Conservation (phyloP, 2,329 filamentous ascomycete species). For the Beauveria australis region DNA sequence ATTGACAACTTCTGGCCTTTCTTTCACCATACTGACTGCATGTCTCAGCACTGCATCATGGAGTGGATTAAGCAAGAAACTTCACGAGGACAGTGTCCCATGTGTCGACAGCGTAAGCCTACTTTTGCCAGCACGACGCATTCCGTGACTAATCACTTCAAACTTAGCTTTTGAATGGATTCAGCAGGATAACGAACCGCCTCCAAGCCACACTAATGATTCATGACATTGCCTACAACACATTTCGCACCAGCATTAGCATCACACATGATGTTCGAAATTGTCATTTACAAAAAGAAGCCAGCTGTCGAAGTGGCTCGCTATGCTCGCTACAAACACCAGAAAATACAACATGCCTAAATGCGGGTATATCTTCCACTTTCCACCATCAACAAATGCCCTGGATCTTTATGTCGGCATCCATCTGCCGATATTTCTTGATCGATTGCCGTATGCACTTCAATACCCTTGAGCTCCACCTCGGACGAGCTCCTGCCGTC, state of each 20-base stretch:
- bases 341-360: constrained; percentile 9
- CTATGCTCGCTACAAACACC: constrained; percentile 8
- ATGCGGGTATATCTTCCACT: constrained; percentile 7
- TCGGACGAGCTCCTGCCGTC: constrained; percentile 12
- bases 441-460: constrained; percentile 14
- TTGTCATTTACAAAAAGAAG: neutral
- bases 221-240: neutral
- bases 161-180: constrained; percentile 33
- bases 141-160: neutral
- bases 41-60: constrained; percentile 75
- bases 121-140: neutral
- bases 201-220: constrained; percentile 20
- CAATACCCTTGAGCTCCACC: constrained; percentile 14
- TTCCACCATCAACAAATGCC: neutral
- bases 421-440: constrained; percentile 11
- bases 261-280: neutral
- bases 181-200: constrained; percentile 26
- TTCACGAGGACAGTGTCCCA: constrained; percentile 88
- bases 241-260: neutral
- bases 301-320: neutral
- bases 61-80: constrained; percentile 96
- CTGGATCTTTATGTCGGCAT: neutral
- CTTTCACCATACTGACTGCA: constrained; percentile 7
- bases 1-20: neutral
- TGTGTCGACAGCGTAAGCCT: constrained; percentile 83